These are phyloP conservation scores for Rhododendron williamsianum DNA, from an alignment of 148 eudicot genomes.

Conservation along the genomic window DNA sequence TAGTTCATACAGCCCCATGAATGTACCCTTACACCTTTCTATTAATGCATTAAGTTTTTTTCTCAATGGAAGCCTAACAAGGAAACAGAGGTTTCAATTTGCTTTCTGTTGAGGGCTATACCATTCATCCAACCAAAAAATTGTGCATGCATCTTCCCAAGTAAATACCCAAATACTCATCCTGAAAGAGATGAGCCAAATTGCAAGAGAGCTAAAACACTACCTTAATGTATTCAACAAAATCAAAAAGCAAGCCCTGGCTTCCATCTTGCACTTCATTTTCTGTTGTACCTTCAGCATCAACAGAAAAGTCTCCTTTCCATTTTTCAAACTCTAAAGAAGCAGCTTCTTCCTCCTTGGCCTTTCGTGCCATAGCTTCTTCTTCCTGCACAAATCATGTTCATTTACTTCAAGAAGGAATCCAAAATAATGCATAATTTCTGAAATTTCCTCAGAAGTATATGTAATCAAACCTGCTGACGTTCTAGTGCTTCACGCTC, in stretches of 20 bases:
- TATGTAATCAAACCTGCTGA: conserved; percentile 43
- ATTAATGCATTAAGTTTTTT: neutral
- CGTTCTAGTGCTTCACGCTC: conserved; percentile 86
- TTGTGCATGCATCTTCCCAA: neutral
- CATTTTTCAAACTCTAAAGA: conserved; percentile 90
- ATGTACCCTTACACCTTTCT: neutral
- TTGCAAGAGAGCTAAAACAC: neutral
- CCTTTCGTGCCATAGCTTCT: conserved; percentile 87
- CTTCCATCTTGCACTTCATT: conserved; percentile 84
- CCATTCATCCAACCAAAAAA: neutral
- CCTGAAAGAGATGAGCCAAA: neutral
- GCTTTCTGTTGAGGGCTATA: neutral
- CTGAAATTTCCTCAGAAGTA: neutral
- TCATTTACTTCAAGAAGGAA: conserved; percentile 7
- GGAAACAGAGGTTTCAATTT: neutral
- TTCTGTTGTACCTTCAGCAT: conserved; percentile 94
- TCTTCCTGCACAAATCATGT: conserved; percentile 62
- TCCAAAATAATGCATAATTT: conserved; percentile 1
- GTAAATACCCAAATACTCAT: neutral
- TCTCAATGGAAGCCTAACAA: neutral
- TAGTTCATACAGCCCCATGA: neutral
- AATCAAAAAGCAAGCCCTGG: conserved; percentile 82
- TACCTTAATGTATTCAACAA: conserved; percentile 97
- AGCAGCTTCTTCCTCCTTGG: conserved; percentile 93
- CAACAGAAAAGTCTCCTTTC: conserved; percentile 95